Conservation (phyloP, 2,329 filamentous ascomycete genomes). For the Cercospora zeina region DNA sequence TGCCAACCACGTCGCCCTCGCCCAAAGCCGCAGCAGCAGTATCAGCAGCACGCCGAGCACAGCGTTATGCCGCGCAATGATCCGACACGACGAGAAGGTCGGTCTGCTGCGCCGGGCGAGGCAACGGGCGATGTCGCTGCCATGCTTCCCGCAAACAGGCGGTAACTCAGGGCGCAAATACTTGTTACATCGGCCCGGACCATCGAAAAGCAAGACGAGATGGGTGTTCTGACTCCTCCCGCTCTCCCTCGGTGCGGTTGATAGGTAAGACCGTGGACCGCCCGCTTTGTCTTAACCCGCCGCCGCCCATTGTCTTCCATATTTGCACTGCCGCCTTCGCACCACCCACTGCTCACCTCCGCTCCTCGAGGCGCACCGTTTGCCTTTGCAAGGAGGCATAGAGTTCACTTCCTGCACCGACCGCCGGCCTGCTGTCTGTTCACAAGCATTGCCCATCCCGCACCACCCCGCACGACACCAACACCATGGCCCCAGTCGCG, state of each 20-base stretch:
- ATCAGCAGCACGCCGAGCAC: background rate
- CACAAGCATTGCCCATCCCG: background rate
- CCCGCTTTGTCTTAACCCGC: conserved; percentile 1
- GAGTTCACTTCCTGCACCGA: background rate
- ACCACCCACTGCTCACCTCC: background rate
- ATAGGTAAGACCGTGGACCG: conserved; percentile 5
- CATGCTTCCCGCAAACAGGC: no score
- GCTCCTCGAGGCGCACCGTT: background rate
- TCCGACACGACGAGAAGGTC: conserved; percentile 1
- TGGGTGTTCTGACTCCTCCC: no score
- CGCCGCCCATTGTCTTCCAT: background rate
- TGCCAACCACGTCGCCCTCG: conserved; percentile 3
- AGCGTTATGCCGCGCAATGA: background rate
- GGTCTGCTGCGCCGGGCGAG: background rate
- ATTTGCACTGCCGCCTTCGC: background rate
- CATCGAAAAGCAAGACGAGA: no score
- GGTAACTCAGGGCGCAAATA: no score
- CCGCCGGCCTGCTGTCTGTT: background rate
- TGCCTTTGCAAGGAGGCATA: background rate
- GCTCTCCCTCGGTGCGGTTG: background rate
- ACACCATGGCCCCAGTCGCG: conserved; percentile 37
- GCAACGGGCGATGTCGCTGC: background rate
- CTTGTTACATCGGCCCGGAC: no score
- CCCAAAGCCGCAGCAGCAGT: conserved; percentile 8
- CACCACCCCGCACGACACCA: background rate